These are phyloP conservation scores for Agrocybe praecox DNA, from an alignment of 768 basidiomycete species.

Conservation along the genomic window DNA sequence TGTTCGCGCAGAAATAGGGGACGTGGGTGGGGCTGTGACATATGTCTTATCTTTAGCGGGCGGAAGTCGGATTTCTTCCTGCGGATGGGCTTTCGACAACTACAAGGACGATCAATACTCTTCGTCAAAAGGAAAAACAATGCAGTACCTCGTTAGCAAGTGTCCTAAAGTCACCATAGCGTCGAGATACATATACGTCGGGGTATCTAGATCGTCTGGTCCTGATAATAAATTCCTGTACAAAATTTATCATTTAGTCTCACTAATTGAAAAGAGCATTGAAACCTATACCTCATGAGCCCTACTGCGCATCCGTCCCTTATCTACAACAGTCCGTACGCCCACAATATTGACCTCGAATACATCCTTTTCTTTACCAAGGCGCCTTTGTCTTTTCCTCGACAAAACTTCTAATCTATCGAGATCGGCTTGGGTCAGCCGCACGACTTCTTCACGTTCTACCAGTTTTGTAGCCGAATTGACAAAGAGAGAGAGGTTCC, in stretches of 20 bases:
- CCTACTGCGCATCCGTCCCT: conserved; percentile 82
- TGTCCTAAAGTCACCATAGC: conserved; percentile 95
- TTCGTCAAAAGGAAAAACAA: conserved; percentile 5
- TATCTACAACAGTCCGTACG: conserved; percentile 81
- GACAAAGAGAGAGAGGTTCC: conserved; percentile 82
- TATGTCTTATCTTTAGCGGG: conserved; percentile 88
- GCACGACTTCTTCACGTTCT: conserved; percentile 88
- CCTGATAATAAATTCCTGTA: conserved; percentile 92
- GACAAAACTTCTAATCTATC: conserved; percentile 76
- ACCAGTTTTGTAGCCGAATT: conserved; percentile 80
- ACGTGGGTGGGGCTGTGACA: conserved; percentile 49
- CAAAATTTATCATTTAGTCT: conserved; percentile 9
- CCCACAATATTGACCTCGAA: conserved; percentile 94
- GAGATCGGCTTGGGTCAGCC: conserved; percentile 84
- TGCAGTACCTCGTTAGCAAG: conserved; percentile 73
- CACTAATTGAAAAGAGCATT: conserved; percentile 6
- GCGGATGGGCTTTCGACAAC: conserved; percentile 87
- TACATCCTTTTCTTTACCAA: conserved; percentile 46
- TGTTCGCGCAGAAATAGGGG: conserved; percentile 26
- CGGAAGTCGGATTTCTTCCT: conserved; percentile 77
- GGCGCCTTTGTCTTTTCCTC: conserved; percentile 57
- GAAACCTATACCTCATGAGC: conserved; percentile 77
- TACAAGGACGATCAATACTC: conserved; percentile 27
- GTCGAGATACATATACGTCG: conserved; percentile 87
- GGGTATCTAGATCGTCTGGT: conserved; percentile 72